These are phyloP conservation scores for Trichophyton verrucosum DNA, from an alignment of 2,329 filamentous ascomycete species.

Conservation along the genomic window DNA sequence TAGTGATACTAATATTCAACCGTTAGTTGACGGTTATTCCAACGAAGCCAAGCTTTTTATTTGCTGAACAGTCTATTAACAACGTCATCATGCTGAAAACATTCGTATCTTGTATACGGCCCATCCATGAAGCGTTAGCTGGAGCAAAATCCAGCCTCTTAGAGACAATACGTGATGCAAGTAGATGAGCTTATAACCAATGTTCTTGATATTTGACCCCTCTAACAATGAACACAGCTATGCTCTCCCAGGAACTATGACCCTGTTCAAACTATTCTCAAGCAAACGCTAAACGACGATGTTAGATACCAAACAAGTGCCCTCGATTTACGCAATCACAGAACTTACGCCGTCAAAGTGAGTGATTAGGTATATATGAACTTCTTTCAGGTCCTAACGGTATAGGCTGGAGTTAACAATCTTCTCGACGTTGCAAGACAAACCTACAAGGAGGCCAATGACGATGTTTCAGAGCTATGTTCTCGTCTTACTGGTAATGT, in stretches of 20 bases:
- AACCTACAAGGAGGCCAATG: slow-evolving; percentile 77
- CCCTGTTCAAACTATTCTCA: slow-evolving; percentile 53
- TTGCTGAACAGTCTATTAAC: slow-evolving; percentile 71
- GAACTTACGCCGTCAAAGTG: slow-evolving; percentile 77
- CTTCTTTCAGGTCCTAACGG: slow-evolving; percentile 12
- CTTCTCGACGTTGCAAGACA: slow-evolving; percentile 79
- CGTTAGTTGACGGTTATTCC: slow-evolving; percentile 63
- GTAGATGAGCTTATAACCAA: neutral
- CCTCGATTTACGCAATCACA: slow-evolving; percentile 76
- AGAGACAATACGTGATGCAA: slow-evolving; percentile 50
- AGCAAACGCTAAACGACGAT: slow-evolving; percentile 63
- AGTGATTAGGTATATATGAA: neutral
- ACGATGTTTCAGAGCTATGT: slow-evolving; percentile 62
- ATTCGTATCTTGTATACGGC: slow-evolving; percentile 57
- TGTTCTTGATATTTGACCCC: neutral
- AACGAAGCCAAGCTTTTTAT: slow-evolving; percentile 50
- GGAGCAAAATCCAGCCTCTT: slow-evolving; percentile 54
- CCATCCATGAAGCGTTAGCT: slow-evolving; percentile 55
- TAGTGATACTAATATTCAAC: neutral
- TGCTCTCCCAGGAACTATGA: slow-evolving; percentile 53
- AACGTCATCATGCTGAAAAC: slow-evolving; percentile 76
- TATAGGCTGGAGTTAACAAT: slow-evolving; percentile 63
- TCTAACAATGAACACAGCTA: slow-evolving; percentile 29
- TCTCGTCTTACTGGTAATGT: slow-evolving; percentile 51
- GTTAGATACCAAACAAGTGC: slow-evolving; percentile 65